Evolutionary conservation across 2,329 filamentous ascomycete species (phyloP).

Genomic region (Arthrobotrys megalospora): DNA sequence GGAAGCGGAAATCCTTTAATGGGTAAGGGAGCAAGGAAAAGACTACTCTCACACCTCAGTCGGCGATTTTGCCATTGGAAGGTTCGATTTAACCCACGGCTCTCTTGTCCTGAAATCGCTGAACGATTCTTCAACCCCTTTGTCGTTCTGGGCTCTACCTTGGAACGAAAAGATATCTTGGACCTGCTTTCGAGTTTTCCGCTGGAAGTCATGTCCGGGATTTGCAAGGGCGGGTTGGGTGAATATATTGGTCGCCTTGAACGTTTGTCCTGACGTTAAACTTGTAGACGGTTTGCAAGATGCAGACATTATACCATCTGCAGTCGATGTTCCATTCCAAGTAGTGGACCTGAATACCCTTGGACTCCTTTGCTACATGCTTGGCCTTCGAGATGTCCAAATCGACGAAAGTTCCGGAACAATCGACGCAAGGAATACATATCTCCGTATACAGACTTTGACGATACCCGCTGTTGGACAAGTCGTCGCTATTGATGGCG

Average conservation of each 20-base stretch:
- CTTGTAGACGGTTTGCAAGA: slow-evolving; percentile 25
- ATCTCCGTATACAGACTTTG: slow-evolving; percentile 24
- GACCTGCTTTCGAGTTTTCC: slow-evolving; percentile 11
- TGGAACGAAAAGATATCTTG: slow-evolving; percentile 19
- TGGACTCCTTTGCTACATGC: slow-evolving; percentile 29
- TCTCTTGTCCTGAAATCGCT: neutral
- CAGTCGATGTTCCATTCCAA: slow-evolving; percentile 40
- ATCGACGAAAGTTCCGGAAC: slow-evolving; percentile 14
- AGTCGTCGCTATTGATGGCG: slow-evolving; percentile 30
- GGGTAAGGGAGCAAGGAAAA: slow-evolving; percentile 7
- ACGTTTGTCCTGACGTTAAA: slow-evolving; percentile 13
- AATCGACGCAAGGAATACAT: slow-evolving; percentile 20
- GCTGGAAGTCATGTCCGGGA: slow-evolving; percentile 8
- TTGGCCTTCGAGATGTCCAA: slow-evolving; percentile 8
- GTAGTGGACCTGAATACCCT: slow-evolving; percentile 24
- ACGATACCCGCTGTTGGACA: slow-evolving; percentile 32
- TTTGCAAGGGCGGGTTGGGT: slow-evolving; percentile 36
- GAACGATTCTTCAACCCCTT: neutral
- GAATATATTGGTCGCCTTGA: slow-evolving; percentile 24
- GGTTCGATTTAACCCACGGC: slow-evolving; percentile 20
- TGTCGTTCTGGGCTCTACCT: slow-evolving; percentile 8
- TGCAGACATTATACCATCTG: slow-evolving; percentile 37
- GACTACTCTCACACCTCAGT: slow-evolving; percentile 17
- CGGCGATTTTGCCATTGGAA: slow-evolving; percentile 18
- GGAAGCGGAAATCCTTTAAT: slow-evolving; percentile 14